Conservation (phyloP, 495 filamentous ascomycete genomes). For the Xylaria venustula region DNA sequence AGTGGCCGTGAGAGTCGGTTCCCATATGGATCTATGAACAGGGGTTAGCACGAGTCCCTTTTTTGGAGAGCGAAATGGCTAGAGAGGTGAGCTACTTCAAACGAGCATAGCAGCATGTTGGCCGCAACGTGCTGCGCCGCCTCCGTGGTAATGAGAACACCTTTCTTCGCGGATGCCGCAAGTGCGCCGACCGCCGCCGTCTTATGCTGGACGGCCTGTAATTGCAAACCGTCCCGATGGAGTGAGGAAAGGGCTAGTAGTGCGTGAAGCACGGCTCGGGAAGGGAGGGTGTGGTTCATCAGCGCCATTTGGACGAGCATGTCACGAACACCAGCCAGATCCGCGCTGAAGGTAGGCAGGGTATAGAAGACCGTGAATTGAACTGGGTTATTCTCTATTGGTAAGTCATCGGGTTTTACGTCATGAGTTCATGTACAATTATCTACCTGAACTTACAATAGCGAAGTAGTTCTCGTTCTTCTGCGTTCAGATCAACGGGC, state of each 20-base stretch:
- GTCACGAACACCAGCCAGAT: slow-evolving; percentile 23
- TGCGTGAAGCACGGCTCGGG: slow-evolving; percentile 25
- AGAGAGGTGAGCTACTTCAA: slow-evolving; percentile 28
- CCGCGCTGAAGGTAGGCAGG: slow-evolving; percentile 23
- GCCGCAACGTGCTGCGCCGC: slow-evolving; percentile 38
- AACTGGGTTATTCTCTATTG: slow-evolving; percentile 10
- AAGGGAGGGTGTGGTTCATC: slow-evolving; percentile 16
- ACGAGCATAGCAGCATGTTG: slow-evolving; percentile 36
- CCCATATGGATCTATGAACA: slow-evolving; percentile 5
- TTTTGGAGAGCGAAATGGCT: background rate
- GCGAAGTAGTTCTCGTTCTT: slow-evolving; percentile 16
- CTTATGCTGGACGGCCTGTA: slow-evolving; percentile 33
- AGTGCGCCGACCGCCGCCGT: slow-evolving; percentile 27
- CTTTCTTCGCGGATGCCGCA: slow-evolving; percentile 16
- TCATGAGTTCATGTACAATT: background rate
- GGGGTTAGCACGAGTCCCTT: background rate
- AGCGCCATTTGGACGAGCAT: slow-evolving; percentile 25
- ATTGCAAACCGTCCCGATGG: slow-evolving; percentile 25
- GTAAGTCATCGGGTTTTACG: background rate
- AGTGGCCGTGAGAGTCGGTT: slow-evolving; percentile 13
- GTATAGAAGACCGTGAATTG: slow-evolving; percentile 21
- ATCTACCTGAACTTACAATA: slow-evolving; percentile 21
- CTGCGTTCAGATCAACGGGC: slow-evolving; percentile 6
- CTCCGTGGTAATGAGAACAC: slow-evolving; percentile 16
- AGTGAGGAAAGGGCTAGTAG: slow-evolving; percentile 34